Base-by-base conservation (phyloP, 257 asterid genomes). In the Przewalskia tangutica region DNA sequence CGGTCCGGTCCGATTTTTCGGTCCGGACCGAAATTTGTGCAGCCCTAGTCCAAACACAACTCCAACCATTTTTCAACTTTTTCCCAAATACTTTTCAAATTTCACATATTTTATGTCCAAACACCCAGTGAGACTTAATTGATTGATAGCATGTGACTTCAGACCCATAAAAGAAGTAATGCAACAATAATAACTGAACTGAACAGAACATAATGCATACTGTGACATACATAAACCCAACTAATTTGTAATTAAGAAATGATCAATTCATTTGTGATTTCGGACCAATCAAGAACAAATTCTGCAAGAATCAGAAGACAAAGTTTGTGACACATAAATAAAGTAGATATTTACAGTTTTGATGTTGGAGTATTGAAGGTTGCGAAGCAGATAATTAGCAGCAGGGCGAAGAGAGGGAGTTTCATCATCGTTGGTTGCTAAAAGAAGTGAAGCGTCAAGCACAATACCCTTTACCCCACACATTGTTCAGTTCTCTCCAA, bases 331-430 rank as follows among this genome's bases (percentile, higher is more conserved):
- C 32, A 27, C 32, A 27, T 27, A 1, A 27, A 27, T 27, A 27
- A 27, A 12, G 18, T 46, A 23, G 18, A 46, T 23, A 42, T 50
- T 78, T 91, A 92, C 98, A 7, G 87, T 82, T 23, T 87, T 90
- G 83, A 93, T 88, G 77, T 89, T 89, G 88, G 94, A 92, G 90
- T 95, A 87, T 58, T 89, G 93, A 27, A 95, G 94, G 85, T 84
- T 89, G 83, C 93, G 91, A 70, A 95, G 97, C 82, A 95, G 79
- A 87, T 81, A 84, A 80, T 85, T 88, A 70, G 95, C 98, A 38
- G 84, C 89, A 4, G 88, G 84, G 4, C 80, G 55, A 77, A 92
- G 87, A 70, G 73, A 63, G 67, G 85, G 34, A 18, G 54, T 88
- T 77, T 59, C 83, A 51, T 56, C 88, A 55, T 66, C 88, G 27